Percentiles rank a stretch among this genome's conserved stretches.
These are phyloP conservation scores for Mortierella sp. DNA, from an alignment of 371 early-diverging fungal genomes.

Conservation along the genomic window DNA sequence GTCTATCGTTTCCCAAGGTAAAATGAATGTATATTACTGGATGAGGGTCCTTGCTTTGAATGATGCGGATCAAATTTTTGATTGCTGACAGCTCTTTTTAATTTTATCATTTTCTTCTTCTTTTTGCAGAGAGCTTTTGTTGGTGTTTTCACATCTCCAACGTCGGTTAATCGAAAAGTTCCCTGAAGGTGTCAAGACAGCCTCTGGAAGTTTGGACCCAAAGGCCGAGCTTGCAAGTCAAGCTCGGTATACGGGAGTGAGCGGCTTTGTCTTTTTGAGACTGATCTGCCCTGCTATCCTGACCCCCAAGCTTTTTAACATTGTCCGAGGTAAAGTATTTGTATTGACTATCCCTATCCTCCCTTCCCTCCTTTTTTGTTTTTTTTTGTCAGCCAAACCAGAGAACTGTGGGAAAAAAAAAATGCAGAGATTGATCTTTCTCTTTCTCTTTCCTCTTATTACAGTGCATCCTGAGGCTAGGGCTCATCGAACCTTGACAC, in stretches of 20 bases:
- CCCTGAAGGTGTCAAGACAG: slow-evolving; percentile 1
- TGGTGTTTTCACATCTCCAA: slow-evolving; percentile 65
- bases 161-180: slow-evolving; percentile 48
- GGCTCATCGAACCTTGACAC: slow-evolving; percentile 75
- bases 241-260: slow-evolving; percentile 54
- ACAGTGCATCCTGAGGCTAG: slow-evolving; percentile 72
- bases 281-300: slow-evolving; percentile 88
- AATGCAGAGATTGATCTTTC: background rate
- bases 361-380: too few species aligned
- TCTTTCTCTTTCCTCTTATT: background rate
- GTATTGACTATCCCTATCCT: background rate
- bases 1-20: slow-evolving; percentile 55
- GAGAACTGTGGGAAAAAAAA: too few species aligned
- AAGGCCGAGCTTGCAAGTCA: slow-evolving; percentile 22
- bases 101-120: background rate
- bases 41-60: background rate
- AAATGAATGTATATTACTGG: too few species aligned
- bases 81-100: slow-evolving; percentile 4
- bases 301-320: slow-evolving; percentile 81
- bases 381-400: too few species aligned
- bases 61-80: slow-evolving; percentile 9
- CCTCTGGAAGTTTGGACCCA: background rate
- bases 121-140: slow-evolving; percentile 54
- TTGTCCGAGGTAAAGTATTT: slow-evolving; percentile 61
- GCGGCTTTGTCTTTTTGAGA: slow-evolving; percentile 85